phyloP scores from a whole-genome alignment of 331 rosid species.

The Dryas integrifolia region DNA sequence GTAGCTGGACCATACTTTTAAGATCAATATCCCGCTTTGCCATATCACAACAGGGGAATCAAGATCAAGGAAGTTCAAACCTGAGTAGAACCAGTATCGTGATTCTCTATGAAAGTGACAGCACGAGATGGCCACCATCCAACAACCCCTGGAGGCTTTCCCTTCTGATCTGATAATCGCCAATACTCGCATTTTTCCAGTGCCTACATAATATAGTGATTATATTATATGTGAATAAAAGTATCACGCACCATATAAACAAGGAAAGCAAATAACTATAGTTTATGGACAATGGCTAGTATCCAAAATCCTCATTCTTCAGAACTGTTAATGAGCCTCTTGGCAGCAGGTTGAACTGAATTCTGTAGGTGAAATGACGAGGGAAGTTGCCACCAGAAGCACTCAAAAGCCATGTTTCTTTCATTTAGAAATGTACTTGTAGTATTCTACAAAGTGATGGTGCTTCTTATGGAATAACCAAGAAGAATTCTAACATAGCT shows the following conservation, averaged over 20 bases:
- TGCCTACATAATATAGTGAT: slow-evolving; percentile 40
- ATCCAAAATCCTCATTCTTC: neutral
- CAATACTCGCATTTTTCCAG: slow-evolving; percentile 89
- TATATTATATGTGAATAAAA: slow-evolving; percentile 7
- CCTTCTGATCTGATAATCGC: slow-evolving; percentile 89
- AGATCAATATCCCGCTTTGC: neutral
- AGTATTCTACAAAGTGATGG: neutral
- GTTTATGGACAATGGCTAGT: neutral
- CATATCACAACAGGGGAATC: neutral
- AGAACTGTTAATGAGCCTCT: neutral
- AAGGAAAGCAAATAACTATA: neutral
- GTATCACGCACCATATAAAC: slow-evolving; percentile 6
- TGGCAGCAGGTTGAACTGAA: neutral
- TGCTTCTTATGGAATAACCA: neutral
- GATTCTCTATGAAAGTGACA: slow-evolving; percentile 93
- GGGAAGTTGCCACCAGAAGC: neutral
- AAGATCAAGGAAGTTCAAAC: slow-evolving; percentile 37
- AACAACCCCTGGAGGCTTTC: slow-evolving; percentile 92
- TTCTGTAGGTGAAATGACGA: neutral
- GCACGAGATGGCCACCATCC: slow-evolving; percentile 99
- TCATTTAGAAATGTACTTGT: neutral
- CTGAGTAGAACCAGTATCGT: slow-evolving; percentile 99
- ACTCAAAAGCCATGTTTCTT: neutral
- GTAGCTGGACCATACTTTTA: neutral
- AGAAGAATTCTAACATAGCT: slow-evolving; percentile 18